These are phyloP conservation scores for Quercus glauca DNA, from an alignment of 306 rosid species.

Conservation along the genomic window DNA sequence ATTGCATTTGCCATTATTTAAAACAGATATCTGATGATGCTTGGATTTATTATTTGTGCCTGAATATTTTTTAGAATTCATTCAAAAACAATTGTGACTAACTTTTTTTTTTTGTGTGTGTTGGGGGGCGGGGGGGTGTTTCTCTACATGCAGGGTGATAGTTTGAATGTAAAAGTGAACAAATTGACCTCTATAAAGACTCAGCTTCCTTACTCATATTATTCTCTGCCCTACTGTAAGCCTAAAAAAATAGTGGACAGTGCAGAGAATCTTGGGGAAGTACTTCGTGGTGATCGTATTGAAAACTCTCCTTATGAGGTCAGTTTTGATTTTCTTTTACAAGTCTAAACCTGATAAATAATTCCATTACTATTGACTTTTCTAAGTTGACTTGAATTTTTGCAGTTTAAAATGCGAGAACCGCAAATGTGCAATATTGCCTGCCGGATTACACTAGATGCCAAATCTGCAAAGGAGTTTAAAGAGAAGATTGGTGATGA, in stretches of 20 bases:
- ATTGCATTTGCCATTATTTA: not conserved
- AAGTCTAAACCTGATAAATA: slow-evolving; percentile 6
- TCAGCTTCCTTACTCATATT: slow-evolving; percentile 91
- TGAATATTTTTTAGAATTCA: not conserved
- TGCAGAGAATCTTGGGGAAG: slow-evolving; percentile 97
- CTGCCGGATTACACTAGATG: slow-evolving; percentile 58
- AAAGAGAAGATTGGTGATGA: slow-evolving; percentile 94
- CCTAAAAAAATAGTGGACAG: slow-evolving; percentile 80
- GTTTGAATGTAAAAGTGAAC: slow-evolving; percentile 90
- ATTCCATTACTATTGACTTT: slow-evolving; percentile 16
- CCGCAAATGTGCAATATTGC: slow-evolving; percentile 80
- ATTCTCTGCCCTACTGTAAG: slow-evolving; percentile 67
- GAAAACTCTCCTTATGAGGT: slow-evolving; percentile 91
- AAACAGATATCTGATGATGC: not conserved
- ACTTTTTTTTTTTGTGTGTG: not conserved
- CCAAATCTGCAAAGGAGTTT: slow-evolving; percentile 77
- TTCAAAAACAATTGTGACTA: not conserved
- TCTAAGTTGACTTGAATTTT: slow-evolving; percentile 2
- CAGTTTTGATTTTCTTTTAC: slow-evolving; percentile 27
- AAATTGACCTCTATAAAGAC: slow-evolving; percentile 94
- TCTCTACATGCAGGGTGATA: slow-evolving; percentile 68
- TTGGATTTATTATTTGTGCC: not conserved
- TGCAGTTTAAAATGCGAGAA: slow-evolving; percentile 95
- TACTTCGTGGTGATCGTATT: slow-evolving; percentile 97
- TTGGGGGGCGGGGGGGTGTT: not conserved